Base-by-base conservation (phyloP, 129 eudicot genomes). In the Saussurea involucrata region DNA sequence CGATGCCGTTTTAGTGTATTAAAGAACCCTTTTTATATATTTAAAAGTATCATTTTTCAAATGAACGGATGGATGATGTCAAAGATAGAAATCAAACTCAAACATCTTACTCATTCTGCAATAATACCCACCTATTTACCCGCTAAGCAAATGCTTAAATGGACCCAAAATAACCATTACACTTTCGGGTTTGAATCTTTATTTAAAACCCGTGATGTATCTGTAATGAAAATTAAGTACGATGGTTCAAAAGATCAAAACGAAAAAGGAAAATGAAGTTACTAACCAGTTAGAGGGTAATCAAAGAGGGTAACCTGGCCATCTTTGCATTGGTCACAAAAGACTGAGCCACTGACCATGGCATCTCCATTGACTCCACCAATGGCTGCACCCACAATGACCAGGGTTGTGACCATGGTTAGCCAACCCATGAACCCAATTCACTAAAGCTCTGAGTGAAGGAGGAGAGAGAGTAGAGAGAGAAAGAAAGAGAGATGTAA, bases 281-380 rank as follows among this genome's bases (percentile, higher is more conserved):
- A 42, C 83, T 76, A 69, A 95, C 98, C 97, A 24, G 66, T 9
- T 22, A 95, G 77, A 25, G 98, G 98, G 76, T 84, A 95, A 89
- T 95, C 99, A 72, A 88, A 95, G 63, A 91, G 87, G 18, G 99
- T 83, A 11, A 95, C 71, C 18, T 76, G 85, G 79, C 99, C 99
- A 85, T 95, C 99, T 81, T 88, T 92, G 89, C 99, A 95, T 78
- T 85, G 99, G 80, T 95, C 99, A 87, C 99, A 95, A 29, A 92
- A 92, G 74, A 95, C 97, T 57, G 95, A 72, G 46, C 99, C 99
- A 75, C 87, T 81, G 80, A 92, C 97, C 85, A 92, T 83, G 42
- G 96, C 82, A 81, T 78, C 85, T 21, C 91, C 99, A 72, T 77
- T 58, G 85, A 82, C 91, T 86, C 87, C 91, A 82, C 71, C 58